Evolutionary conservation across 2,329 filamentous ascomycete species (phyloP).

Genomic region (Juglanconis juglandina): DNA sequence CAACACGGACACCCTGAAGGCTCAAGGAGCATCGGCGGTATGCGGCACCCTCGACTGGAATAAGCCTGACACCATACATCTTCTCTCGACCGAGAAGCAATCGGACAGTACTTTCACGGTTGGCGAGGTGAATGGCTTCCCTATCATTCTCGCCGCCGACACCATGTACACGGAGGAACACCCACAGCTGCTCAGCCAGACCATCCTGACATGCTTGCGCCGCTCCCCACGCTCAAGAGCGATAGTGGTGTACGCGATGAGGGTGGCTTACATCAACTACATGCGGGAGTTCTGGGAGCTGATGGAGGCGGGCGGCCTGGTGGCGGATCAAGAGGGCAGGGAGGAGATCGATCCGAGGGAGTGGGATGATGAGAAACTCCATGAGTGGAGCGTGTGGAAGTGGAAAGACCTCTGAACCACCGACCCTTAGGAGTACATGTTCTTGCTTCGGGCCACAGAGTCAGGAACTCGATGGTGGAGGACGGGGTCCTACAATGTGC

Average conservation of each 20-base stretch:
- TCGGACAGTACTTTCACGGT: background rate
- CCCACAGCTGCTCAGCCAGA: slow-evolving; percentile 12
- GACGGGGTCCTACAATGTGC: background rate
- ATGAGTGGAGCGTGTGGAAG: slow-evolving; percentile 18
- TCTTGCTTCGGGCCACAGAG: background rate
- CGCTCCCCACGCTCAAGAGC: slow-evolving; percentile 2
- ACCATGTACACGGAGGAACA: slow-evolving; percentile 18
- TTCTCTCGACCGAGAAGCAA: background rate
- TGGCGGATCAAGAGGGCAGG: slow-evolving; percentile 14
- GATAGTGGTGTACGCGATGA: slow-evolving; percentile 15
- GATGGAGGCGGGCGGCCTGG: slow-evolving; percentile 16
- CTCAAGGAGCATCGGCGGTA: background rate
- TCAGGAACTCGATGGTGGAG: background rate
- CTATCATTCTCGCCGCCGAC: slow-evolving; percentile 14
- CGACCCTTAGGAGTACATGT: background rate
- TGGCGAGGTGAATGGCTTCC: slow-evolving; percentile 12
- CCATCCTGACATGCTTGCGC: slow-evolving; percentile 13
- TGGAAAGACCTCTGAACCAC: slow-evolving; percentile 11
- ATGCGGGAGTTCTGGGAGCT: slow-evolving; percentile 18
- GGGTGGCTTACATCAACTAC: slow-evolving; percentile 17
- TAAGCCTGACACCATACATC: slow-evolving; percentile 3
- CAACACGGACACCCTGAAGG: slow-evolving; percentile 2
- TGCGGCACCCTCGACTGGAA: slow-evolving; percentile 16
- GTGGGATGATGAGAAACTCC: slow-evolving; percentile 18
- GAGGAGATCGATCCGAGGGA: slow-evolving; percentile 16